A percentile compares a stretch with the other conserved stretches of the same genome.
These are phyloP conservation scores for Mycena galericulata DNA, from an alignment of 768 basidiomycete genomes.

Conservation along the genomic window DNA sequence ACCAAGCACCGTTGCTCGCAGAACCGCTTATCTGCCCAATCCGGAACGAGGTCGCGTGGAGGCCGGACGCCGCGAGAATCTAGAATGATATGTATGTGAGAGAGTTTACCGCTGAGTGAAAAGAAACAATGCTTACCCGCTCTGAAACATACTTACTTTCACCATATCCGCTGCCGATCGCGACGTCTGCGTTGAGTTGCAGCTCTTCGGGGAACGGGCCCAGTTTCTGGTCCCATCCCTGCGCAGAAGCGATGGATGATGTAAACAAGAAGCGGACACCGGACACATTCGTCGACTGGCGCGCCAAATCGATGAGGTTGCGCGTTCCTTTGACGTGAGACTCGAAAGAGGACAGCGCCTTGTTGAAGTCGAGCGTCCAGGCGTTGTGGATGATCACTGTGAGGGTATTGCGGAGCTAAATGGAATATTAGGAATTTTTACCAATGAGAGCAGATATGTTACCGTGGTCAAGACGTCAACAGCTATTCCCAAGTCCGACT, in stretches of 20 bases:
- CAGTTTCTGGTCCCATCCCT: slow-evolving; percentile 38
- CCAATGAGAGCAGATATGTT: too few species aligned
- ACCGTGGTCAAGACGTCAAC: too few species aligned
- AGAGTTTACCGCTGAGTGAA: slow-evolving; percentile 36
- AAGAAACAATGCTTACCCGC: slow-evolving; percentile 36
- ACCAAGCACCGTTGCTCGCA: slow-evolving; percentile 38
- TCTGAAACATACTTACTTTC: too few species aligned
- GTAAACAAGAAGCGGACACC: slow-evolving; percentile 49
- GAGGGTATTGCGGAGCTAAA: slow-evolving; percentile 42
- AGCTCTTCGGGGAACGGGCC: too few species aligned
- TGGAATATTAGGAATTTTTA: too few species aligned
- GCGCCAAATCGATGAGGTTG: slow-evolving; percentile 54
- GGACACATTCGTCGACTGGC: slow-evolving; percentile 28
- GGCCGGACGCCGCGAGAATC: slow-evolving; percentile 47
- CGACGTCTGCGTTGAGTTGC: too few species aligned
- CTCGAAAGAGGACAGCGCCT: slow-evolving; percentile 67
- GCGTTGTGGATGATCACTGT: slow-evolving; percentile 54
- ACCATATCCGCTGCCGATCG: too few species aligned
- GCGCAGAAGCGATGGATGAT: slow-evolving; percentile 48
- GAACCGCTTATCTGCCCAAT: slow-evolving; percentile 38
- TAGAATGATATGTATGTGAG: slow-evolving; percentile 28
- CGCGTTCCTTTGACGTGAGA: slow-evolving; percentile 52
- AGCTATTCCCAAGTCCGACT: neutral
- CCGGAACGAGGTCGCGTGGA: slow-evolving; percentile 47
- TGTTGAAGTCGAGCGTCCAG: too few species aligned